phyloP scores from a whole-genome alignment of 345 rosid genomes.

The Psidium friedrichsthalianum region DNA sequence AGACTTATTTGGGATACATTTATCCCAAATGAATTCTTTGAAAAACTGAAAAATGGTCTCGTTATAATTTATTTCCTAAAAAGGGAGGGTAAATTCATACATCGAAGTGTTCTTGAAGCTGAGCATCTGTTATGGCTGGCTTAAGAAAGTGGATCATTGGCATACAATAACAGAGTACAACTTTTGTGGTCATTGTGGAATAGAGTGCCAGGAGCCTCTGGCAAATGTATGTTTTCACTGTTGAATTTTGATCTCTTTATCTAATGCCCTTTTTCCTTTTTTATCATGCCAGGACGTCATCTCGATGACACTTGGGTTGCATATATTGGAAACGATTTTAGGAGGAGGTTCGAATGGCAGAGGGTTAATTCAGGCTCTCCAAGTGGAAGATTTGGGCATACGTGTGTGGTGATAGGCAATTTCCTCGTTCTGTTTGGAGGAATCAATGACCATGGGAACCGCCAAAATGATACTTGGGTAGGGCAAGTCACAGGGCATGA shows the following conservation, averaged over 20 bases:
- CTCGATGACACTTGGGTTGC: conserved; percentile 95
- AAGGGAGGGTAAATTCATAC: not conserved
- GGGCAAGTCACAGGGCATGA: conserved; percentile 45
- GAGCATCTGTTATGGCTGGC: not conserved
- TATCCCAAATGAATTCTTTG: not conserved
- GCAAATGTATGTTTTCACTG: not conserved
- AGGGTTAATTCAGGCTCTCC: conserved; percentile 63
- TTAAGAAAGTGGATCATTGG: not conserved
- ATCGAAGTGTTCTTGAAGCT: not conserved
- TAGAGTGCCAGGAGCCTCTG: not conserved
- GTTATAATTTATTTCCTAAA: not conserved
- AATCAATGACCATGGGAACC: conserved; percentile 71
- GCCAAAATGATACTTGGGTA: conserved; percentile 82
- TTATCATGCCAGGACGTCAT: conserved; percentile 55
- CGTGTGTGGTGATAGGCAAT: conserved; percentile 51
- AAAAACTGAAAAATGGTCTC: not conserved
- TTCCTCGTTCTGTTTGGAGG: conserved; percentile 77
- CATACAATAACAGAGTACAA: not conserved
- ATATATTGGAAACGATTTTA: conserved; percentile 39
- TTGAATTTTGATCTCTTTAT: not conserved
- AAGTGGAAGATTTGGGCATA: conserved; percentile 91
- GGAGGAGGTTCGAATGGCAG: conserved; percentile 41
- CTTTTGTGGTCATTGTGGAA: not conserved
- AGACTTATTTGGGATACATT: not conserved
- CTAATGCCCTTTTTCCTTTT: not conserved